These are phyloP conservation scores for Talaromyces sp. DNA, from an alignment of 2,329 filamentous ascomycete species.

Conservation along the genomic window DNA sequence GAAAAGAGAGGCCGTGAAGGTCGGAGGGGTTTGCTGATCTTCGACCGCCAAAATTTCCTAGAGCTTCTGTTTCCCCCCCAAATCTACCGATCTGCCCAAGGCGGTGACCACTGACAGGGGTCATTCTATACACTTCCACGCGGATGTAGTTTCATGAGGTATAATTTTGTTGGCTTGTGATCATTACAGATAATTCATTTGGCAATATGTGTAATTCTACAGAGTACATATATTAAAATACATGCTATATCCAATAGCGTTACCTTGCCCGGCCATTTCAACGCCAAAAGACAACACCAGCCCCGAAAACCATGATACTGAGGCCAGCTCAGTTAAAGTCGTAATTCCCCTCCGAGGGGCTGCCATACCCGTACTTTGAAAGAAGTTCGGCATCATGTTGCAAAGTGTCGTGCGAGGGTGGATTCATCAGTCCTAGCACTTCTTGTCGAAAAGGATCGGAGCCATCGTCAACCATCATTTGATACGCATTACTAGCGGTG, in stretches of 20 bases:
- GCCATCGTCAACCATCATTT: slow-evolving; percentile 46
- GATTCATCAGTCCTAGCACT: slow-evolving; percentile 42
- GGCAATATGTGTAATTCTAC: neutral
- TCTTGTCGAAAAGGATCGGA: slow-evolving; percentile 44
- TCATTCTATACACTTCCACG: neutral
- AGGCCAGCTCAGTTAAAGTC: slow-evolving; percentile 34
- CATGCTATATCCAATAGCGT: neutral
- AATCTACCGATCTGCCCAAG: slow-evolving; percentile 33
- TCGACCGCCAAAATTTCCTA: slow-evolving; percentile 46
- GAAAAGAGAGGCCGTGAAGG: slow-evolving; percentile 31
- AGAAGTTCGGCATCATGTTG: slow-evolving; percentile 46
- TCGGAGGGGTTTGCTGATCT: slow-evolving; percentile 38
- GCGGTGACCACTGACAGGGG: slow-evolving; percentile 32
- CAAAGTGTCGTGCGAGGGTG: slow-evolving; percentile 38
- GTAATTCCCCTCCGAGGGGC: slow-evolving; percentile 39
- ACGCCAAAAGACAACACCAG: neutral
- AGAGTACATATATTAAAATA: neutral
- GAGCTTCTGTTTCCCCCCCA: slow-evolving; percentile 39
- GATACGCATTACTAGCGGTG: slow-evolving; percentile 40
- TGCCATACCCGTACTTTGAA: slow-evolving; percentile 44
- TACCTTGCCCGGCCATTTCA: neutral
- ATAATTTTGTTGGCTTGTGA: neutral
- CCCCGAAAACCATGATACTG: slow-evolving; percentile 3
- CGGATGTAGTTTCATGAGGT: neutral
- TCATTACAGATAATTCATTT: neutral